Evolutionary conservation across 495 filamentous ascomycete genomes (phyloP).

Genomic region (Physcia stellaris): DNA sequence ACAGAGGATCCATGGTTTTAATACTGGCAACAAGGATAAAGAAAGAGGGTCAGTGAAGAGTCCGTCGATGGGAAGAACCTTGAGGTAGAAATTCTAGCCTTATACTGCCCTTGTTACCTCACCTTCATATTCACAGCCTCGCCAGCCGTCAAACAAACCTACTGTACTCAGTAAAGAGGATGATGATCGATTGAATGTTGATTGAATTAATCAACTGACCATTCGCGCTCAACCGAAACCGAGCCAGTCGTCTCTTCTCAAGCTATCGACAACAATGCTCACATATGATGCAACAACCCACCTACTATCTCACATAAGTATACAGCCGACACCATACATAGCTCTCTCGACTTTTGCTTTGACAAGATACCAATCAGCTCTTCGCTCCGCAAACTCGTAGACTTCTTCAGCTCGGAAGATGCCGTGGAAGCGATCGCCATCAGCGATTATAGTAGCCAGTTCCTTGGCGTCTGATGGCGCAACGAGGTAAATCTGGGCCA

Average conservation of each 20-base stretch:
- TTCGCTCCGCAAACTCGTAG: constrained; percentile 86
- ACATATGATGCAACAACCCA: too few relatives aligned
- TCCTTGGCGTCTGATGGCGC: constrained; percentile 81
- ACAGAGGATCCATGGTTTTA: constrained; percentile 3
- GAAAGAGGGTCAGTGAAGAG: not conserved
- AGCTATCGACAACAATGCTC: too few relatives aligned
- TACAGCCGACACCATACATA: constrained; percentile 94
- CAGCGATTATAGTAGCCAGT: constrained; percentile 87
- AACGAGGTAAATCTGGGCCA: constrained; percentile 92
- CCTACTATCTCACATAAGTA: constrained; percentile 74
- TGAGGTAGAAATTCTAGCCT: too few relatives aligned
- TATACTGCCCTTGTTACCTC: too few relatives aligned
- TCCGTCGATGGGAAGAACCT: too few relatives aligned
- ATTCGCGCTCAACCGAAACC: too few relatives aligned
- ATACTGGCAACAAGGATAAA: constrained; percentile 2
- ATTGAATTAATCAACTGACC: too few relatives aligned
- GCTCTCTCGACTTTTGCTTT: constrained; percentile 81
- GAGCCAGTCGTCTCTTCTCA: too few relatives aligned
- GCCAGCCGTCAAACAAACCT: too few relatives aligned
- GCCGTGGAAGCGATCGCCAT: constrained; percentile 75
- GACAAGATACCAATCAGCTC: constrained; percentile 89
- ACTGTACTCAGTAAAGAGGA: too few relatives aligned
- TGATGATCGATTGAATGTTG: too few relatives aligned
- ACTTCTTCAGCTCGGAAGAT: constrained; percentile 94
- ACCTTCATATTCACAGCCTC: too few relatives aligned